Percentiles rank a stretch among this genome's conserved stretches.
Evolutionary conservation across 2,329 filamentous ascomycete genomes (phyloP).

Genomic region (Sclerotinia borealis): DNA sequence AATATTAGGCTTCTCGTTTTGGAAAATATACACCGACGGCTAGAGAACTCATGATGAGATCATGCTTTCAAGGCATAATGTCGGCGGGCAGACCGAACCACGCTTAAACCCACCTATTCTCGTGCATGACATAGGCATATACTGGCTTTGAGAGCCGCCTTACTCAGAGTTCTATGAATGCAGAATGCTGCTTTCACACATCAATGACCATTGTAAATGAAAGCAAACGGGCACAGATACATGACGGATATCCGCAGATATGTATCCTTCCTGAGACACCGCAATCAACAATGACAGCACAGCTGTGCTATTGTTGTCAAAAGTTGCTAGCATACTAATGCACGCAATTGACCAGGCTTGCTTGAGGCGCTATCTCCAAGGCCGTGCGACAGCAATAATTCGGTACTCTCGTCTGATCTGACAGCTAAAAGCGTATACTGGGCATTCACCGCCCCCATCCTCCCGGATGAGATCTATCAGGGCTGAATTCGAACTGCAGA

Average conservation of each 20-base stretch:
- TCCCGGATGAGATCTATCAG: neutral
- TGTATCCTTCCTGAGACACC: conserved; percentile 16
- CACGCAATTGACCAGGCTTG: conserved; percentile 24
- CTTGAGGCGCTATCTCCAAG: conserved; percentile 16
- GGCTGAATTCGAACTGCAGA: conserved; percentile 12
- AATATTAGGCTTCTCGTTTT: neutral
- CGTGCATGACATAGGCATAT: neutral
- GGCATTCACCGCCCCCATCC: conserved; percentile 9
- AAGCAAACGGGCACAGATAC: conserved; percentile 22
- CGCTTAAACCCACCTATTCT: conserved; percentile 3
- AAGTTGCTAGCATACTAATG: conserved; percentile 23
- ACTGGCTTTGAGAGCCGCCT: neutral
- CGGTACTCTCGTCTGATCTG: conserved; percentile 23
- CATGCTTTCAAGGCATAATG: conserved; percentile 27
- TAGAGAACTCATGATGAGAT: conserved; percentile 8
- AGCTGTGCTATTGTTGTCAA: conserved; percentile 12
- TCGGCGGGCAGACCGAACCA: conserved; percentile 21
- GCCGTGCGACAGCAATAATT: conserved; percentile 14
- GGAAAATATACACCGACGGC: conserved; percentile 6
- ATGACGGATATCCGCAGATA: conserved; percentile 21
- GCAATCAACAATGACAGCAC: conserved; percentile 23
- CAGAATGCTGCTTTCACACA: conserved; percentile 13
- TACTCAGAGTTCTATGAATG: neutral
- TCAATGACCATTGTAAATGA: conserved; percentile 18
- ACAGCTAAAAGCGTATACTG: conserved; percentile 5